These are phyloP conservation scores for Cladobotryum protrusum DNA, from an alignment of 2,329 filamentous ascomycete genomes.

Conservation along the genomic window DNA sequence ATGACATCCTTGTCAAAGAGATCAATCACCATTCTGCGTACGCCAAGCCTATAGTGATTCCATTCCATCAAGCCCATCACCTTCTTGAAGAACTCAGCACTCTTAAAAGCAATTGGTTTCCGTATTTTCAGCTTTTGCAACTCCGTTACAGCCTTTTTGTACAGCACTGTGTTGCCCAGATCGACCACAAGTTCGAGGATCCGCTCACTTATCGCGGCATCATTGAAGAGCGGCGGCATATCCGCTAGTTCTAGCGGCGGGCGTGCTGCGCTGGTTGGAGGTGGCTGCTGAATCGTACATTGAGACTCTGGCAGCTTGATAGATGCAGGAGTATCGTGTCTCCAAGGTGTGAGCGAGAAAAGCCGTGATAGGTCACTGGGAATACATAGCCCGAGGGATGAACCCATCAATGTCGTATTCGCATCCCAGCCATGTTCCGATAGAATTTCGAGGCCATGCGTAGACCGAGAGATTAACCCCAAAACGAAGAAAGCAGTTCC, in stretches of 20 bases:
- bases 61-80: constrained; percentile 79
- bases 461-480: constrained; percentile 83
- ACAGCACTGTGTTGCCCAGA: constrained; percentile 86
- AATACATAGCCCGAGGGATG: constrained; percentile 81
- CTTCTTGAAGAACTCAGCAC: constrained; percentile 73
- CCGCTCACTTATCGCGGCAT: constrained; percentile 63
- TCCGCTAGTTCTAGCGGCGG: constrained; percentile 39
- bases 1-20: constrained; percentile 89
- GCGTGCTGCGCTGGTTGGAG: constrained; percentile 35
- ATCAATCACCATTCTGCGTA: constrained; percentile 86
- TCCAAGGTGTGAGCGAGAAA: constrained; percentile 63
- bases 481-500: constrained; percentile 96
- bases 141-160: constrained; percentile 79
- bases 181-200: constrained; percentile 83
- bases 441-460: constrained; percentile 87
- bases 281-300: constrained; percentile 43
- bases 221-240: constrained; percentile 43
- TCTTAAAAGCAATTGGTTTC: constrained; percentile 68
- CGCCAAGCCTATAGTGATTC: constrained; percentile 81
- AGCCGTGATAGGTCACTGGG: constrained; percentile 72
- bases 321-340: constrained; percentile 41
- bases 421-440: constrained; percentile 90
- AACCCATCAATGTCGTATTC: constrained; percentile 74
- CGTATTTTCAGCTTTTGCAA: constrained; percentile 72
- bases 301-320: constrained; percentile 46